Evolutionary conservation across 768 basidiomycete species (phyloP), one percentile per base, ranked within the genome.

Genomic region (Pleurotus giganteus): DNA sequence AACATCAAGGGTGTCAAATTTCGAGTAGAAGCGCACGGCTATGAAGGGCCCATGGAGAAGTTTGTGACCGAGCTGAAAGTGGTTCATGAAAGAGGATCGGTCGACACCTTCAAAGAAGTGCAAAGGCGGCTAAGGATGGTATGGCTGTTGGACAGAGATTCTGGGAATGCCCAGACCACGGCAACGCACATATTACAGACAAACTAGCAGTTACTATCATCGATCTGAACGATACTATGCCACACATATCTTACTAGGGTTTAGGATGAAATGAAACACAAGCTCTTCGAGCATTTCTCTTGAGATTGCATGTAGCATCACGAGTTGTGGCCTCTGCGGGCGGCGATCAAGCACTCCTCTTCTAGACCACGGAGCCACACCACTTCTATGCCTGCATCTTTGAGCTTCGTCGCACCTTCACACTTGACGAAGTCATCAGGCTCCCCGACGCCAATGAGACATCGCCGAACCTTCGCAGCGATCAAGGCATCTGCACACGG

Each of bases 351-450:
- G 70, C 96, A 98, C 60, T 89, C 82, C 32, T 85, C 77, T 63
- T 93, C 91, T 39, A 97, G 66, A 2, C 84, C 88, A 23, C 74
- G 74, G 17, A 91, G 57, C 83, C 91, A 88, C n/a, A 88, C 63
- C 0, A 97, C 82, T 43, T 88, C 81, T 4, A 93, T 75, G 3
- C 88, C 91, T 5, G 83, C 86, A 23, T 85, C 79, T 63, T 70
- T 78, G 60, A 98, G 65, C 62, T 82, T 84, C 57, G 74, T 76
- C 3, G 90, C 89, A 4, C 96, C 96, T 69, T 95, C 89, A 65
- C 96, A 98, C 8, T 83, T 77, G 11, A 99, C 96, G 66, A 98
- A 99, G 69, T 98, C 96, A 53, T 83, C 83, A 2, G 96, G 96
- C 69, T 99, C 96, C 57, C 84, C 81, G 2, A 87, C 93, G 2